A percentile compares a stretch with the other conserved stretches of the same genome.
phyloP scores from a whole-genome alignment of 495 filamentous ascomycete genomes.

The Tuber indicum region DNA sequence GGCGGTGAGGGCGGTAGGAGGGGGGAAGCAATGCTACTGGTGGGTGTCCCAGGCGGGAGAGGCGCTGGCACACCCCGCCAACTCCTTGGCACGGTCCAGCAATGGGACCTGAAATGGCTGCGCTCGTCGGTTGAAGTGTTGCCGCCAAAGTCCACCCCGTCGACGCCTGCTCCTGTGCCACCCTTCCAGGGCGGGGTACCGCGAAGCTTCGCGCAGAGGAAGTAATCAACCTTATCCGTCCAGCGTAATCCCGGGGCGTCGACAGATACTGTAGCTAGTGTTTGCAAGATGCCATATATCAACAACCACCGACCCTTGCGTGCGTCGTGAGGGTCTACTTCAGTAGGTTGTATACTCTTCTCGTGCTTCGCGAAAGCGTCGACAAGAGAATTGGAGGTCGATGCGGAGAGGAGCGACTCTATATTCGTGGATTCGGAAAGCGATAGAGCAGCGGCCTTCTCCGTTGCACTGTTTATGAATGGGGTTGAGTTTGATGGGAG shows the following conservation, averaged over 20 bases:
- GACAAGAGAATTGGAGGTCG: constrained; percentile 49
- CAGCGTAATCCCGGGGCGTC: constrained; percentile 57
- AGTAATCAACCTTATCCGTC: constrained; percentile 57
- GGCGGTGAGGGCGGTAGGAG: constrained; percentile 2
- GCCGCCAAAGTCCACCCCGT: constrained; percentile 16
- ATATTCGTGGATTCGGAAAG: constrained; percentile 66
- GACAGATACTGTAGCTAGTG: constrained; percentile 60
- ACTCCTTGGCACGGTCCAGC: constrained; percentile 51
- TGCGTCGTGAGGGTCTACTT: constrained; percentile 53
- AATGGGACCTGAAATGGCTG: constrained; percentile 54
- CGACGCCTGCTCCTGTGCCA: constrained; percentile 43
- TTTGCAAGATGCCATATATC: constrained; percentile 65
- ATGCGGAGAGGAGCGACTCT: constrained; percentile 53
- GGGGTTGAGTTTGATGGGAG: constrained; percentile 5
- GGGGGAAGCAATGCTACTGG: neutral
- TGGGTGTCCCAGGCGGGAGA: neutral
- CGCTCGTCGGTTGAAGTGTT: constrained; percentile 46
- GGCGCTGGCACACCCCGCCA: constrained; percentile 43
- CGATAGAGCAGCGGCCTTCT: constrained; percentile 50
- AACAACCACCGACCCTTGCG: constrained; percentile 66
- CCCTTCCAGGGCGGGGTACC: constrained; percentile 57
- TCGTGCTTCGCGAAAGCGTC: constrained; percentile 61
- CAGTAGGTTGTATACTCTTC: constrained; percentile 49
- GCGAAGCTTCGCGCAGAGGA: constrained; percentile 55
- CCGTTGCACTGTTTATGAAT: constrained; percentile 17